Percentiles rank a stretch among this genome's conserved stretches.
Conservation (phyloP, 345 rosid genomes). For the Citrus trifoliata region DNA sequence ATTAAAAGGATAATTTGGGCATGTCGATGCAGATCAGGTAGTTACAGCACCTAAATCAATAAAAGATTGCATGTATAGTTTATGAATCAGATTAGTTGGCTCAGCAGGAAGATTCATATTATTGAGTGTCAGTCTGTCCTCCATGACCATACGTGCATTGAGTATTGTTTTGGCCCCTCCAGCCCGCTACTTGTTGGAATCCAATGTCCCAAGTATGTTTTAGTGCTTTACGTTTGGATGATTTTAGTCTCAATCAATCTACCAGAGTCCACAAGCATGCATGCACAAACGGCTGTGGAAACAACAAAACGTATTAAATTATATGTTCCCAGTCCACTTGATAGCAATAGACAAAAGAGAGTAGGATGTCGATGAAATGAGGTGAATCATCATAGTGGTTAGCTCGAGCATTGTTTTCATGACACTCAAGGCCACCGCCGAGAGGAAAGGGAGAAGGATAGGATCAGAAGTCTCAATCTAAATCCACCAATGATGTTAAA, state of each 20-base stretch:
- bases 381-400: background rate
- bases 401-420: constrained; percentile 23
- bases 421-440: background rate
- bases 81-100: constrained; percentile 31
- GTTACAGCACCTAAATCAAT: constrained; percentile 18
- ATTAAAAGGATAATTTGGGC: background rate
- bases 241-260: too few relatives aligned
- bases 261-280: too few relatives aligned
- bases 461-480: constrained; percentile 5
- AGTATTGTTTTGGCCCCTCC: background rate
- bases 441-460: background rate
- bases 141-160: background rate
- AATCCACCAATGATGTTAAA: background rate
- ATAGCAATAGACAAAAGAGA: constrained; percentile 5
- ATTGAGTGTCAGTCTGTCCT: constrained; percentile 26
- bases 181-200: constrained; percentile 19
- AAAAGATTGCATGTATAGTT: background rate
- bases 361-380: background rate
- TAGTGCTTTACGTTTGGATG: too few relatives aligned
- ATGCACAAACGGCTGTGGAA: too few relatives aligned
- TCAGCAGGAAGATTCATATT: constrained; percentile 18
- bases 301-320: too few relatives aligned
- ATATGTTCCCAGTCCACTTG: constrained; percentile 10
- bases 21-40: constrained; percentile 6
- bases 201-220: too few relatives aligned